A percentile compares a stretch with the other conserved stretches of the same genome.
Conservation (phyloP, 441 rosid genomes). For the Sinapis alba region DNA sequence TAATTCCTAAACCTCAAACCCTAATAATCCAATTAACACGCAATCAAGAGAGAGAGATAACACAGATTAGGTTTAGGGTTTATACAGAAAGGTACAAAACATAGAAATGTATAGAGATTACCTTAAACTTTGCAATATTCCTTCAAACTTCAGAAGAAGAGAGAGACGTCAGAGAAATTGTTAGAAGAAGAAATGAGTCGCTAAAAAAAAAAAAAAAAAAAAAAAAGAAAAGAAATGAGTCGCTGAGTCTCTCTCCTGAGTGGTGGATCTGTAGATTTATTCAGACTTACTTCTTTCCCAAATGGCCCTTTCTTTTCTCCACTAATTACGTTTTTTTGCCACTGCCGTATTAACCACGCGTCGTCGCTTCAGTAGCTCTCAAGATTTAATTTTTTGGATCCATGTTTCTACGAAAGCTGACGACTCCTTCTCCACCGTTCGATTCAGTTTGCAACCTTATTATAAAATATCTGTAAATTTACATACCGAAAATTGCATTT, state of each 20-base stretch:
- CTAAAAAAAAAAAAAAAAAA: too few species aligned
- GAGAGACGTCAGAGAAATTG: constrained; percentile 35
- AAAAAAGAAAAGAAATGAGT: too few species aligned
- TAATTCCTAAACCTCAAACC: constrained; percentile 2
- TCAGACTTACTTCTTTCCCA: background rate
- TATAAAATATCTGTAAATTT: background rate
- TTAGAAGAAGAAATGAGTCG: constrained; percentile 23
- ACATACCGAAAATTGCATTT: background rate
- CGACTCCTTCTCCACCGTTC: constrained; percentile 31
- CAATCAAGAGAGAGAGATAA: background rate
- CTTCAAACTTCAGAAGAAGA: too few species aligned
- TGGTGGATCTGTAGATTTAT: constrained; percentile 39
- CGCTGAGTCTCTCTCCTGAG: background rate
- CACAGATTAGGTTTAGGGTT: constrained; percentile 20
- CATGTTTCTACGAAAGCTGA: background rate
- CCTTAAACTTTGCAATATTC: too few species aligned
- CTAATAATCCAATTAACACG: constrained; percentile 8
- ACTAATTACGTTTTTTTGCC: constrained; percentile 20
- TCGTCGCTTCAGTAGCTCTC: constrained; percentile 31
- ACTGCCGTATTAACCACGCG: constrained; percentile 30
- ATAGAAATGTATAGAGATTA: too few species aligned
- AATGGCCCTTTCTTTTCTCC: background rate
- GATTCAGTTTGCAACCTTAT: constrained; percentile 1
- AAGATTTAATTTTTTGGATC: constrained; percentile 22
- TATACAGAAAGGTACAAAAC: background rate